Percentiles rank a stretch among this genome's conserved stretches.
Conservation (phyloP, 1,284 basidiomycete species). For the Trichosporon faecale region DNA sequence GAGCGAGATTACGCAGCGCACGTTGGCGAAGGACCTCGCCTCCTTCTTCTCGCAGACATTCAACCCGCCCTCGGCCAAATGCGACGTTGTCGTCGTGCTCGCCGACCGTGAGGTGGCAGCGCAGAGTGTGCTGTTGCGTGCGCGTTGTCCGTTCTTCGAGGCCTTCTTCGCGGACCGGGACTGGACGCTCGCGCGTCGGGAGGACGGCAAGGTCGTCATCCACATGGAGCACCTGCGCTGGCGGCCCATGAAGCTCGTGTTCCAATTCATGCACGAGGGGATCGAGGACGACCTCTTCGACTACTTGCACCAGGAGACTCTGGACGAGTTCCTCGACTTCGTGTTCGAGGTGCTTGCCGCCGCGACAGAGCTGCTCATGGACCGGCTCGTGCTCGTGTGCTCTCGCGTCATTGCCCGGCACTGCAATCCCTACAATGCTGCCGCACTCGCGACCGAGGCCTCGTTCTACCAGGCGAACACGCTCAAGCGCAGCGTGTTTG, state of each 20-base stretch:
- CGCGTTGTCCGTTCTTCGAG: conserved; percentile 80
- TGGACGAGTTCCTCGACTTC: conserved; percentile 80
- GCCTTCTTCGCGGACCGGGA: conserved; percentile 79
- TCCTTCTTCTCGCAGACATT: conserved; percentile 50
- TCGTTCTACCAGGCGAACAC: conserved; percentile 70
- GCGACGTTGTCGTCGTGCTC: conserved; percentile 73
- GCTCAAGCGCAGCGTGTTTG: conserved; percentile 71
- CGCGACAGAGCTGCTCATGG: conserved; percentile 87
- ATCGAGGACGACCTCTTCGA: conserved; percentile 71
- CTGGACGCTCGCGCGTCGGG: conserved; percentile 69
- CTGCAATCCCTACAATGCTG: conserved; percentile 73
- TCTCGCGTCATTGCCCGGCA: conserved; percentile 69
- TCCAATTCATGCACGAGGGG: conserved; percentile 77
- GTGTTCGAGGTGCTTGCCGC: conserved; percentile 82
- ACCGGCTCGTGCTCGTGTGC: conserved; percentile 78
- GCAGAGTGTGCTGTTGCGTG: conserved; percentile 73
- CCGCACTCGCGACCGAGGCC: conserved; percentile 77
- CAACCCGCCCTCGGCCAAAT: conserved; percentile 27
- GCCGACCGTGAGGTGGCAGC: conserved; percentile 66
- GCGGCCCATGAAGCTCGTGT: conserved; percentile 71
- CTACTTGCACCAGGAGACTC: conserved; percentile 63
- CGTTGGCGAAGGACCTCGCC: conserved; percentile 45
- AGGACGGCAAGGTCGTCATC: conserved; percentile 59
- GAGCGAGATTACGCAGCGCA: conserved; percentile 33
- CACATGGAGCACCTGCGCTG: conserved; percentile 72